These are phyloP conservation scores for Fusarium floridanum DNA, from an alignment of 2,329 filamentous ascomycete genomes.

Conservation along the genomic window DNA sequence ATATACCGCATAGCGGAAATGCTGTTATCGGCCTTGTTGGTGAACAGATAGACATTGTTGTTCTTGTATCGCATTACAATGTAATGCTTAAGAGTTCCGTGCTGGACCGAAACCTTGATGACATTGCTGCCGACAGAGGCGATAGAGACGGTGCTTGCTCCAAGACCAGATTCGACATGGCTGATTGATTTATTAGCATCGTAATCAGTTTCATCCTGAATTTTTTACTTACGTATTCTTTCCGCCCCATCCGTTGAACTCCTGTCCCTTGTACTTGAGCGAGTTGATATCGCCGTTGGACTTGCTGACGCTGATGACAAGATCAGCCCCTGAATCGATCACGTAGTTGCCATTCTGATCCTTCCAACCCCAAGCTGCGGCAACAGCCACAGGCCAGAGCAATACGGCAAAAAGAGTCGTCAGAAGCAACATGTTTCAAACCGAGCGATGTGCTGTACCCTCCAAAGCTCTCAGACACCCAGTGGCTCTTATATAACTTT, in stretches of 20 bases:
- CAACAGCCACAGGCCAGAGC: conserved; percentile 46
- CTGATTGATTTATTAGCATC: conserved; percentile 4
- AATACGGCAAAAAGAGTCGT: conserved; percentile 43
- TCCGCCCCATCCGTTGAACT: conserved; percentile 48
- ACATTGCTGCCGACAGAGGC: conserved; percentile 44
- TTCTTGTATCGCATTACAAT: conserved; percentile 53
- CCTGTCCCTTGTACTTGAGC: conserved; percentile 50
- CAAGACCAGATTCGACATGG: conserved; percentile 50
- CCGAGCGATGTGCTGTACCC: background rate
- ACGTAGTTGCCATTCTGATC: conserved; percentile 55
- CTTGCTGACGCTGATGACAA: conserved; percentile 53
- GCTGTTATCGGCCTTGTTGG: conserved; percentile 56
- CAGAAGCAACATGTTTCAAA: conserved; percentile 45
- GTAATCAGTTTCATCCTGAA: no score
- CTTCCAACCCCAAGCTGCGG: conserved; percentile 56
- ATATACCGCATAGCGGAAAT: conserved; percentile 57
- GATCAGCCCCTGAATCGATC: conserved; percentile 50
- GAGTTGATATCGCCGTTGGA: conserved; percentile 52
- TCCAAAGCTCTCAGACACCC: background rate
- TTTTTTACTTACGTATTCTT: conserved; percentile 44
- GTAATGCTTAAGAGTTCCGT: conserved; percentile 53
- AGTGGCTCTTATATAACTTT: background rate
- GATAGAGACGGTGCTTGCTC: conserved; percentile 49
- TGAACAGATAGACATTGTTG: conserved; percentile 57
- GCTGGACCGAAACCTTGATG: conserved; percentile 52